phyloP scores from a whole-genome alignment of 1,284 basidiomycete genomes.

The Ganoderma lucidum region DNA sequence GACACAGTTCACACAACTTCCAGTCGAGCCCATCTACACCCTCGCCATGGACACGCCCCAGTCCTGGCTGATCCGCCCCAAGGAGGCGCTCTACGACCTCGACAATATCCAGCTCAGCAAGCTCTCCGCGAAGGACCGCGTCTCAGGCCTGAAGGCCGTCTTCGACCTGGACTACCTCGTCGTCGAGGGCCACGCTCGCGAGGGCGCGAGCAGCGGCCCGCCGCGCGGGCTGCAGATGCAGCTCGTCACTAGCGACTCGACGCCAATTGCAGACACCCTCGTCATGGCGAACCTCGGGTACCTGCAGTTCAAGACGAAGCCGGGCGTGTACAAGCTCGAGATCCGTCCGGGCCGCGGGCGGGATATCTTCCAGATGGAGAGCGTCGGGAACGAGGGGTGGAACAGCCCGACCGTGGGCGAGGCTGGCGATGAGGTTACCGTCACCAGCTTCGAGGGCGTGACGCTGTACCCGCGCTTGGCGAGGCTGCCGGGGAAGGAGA shows the following conservation, averaged over 20 bases:
- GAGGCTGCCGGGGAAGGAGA: constrained; percentile 81
- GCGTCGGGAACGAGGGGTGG: constrained; percentile 87
- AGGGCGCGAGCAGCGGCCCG: constrained; percentile 65
- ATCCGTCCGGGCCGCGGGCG: constrained; percentile 86
- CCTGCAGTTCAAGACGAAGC: constrained; percentile 93
- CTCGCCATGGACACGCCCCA: constrained; percentile 90
- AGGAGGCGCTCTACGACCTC: constrained; percentile 90
- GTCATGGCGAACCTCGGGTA: constrained; percentile 97
- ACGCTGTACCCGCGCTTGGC: constrained; percentile 87
- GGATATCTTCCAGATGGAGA: constrained; percentile 85
- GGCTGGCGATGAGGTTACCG: constrained; percentile 74
- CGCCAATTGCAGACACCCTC: constrained; percentile 80
- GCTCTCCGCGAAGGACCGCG: constrained; percentile 63
- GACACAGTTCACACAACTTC: constrained; percentile 61
- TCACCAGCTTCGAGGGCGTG: constrained; percentile 89
- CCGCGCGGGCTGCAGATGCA: constrained; percentile 90
- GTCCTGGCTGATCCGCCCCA: constrained; percentile 93
- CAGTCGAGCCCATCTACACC: constrained; percentile 85
- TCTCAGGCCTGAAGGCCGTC: constrained; percentile 72
- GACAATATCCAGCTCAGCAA: constrained; percentile 92
- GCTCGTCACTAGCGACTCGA: constrained; percentile 59
- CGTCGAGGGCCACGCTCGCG: constrained; percentile 93
- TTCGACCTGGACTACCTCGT: constrained; percentile 93
- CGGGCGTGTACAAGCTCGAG: constrained; percentile 86
- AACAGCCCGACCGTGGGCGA: constrained; percentile 73